phyloP scores from a whole-genome alignment of 2,329 filamentous ascomycete species.

The Drechmeria coniospora region DNA sequence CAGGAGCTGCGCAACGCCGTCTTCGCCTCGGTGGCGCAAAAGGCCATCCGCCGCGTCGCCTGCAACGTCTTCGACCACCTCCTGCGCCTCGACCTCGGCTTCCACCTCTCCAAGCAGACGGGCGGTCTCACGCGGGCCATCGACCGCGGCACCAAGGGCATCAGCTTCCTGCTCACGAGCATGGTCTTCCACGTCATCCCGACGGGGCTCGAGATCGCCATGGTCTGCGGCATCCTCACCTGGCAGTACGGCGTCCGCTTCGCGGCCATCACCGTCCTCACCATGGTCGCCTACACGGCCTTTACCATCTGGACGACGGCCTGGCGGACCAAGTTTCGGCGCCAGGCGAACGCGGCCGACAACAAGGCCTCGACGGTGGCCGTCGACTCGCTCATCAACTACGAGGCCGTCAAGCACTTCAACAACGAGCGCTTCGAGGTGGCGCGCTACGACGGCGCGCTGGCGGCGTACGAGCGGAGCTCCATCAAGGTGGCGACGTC shows the following conservation, averaged over 20 bases:
- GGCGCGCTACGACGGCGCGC: conserved; percentile 71
- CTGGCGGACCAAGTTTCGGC: conserved; percentile 92
- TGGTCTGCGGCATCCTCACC: conserved; percentile 92
- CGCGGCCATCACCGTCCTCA: conserved; percentile 74
- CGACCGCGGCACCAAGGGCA: conserved; percentile 93
- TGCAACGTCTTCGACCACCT: conserved; percentile 87
- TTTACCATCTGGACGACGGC: conserved; percentile 95
- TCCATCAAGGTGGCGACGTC: conserved; percentile 97
- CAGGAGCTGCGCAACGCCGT: conserved; percentile 92
- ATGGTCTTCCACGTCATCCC: conserved; percentile 98
- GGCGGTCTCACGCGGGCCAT: conserved; percentile 88
- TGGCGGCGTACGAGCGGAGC: conserved; percentile 76
- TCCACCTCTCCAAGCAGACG: conserved; percentile 88
- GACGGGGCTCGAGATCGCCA: conserved; percentile 80
- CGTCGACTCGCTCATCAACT: conserved; percentile 95
- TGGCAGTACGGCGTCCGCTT: conserved; percentile 91
- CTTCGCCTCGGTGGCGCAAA: conserved; percentile 93
- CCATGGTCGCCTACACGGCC: conserved; percentile 88
- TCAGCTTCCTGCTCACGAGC: conserved; percentile 89
- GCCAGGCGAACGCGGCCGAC: conserved; percentile 89
- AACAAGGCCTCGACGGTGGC: conserved; percentile 91
- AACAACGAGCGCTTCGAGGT: conserved; percentile 98
- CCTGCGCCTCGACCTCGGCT: conserved; percentile 75
- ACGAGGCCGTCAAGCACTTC: conserved; percentile 98
- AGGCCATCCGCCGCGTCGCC: conserved; percentile 83